Conservation (phyloP, 2,329 filamentous ascomycete genomes). For the Aureobasidium sp. region DNA sequence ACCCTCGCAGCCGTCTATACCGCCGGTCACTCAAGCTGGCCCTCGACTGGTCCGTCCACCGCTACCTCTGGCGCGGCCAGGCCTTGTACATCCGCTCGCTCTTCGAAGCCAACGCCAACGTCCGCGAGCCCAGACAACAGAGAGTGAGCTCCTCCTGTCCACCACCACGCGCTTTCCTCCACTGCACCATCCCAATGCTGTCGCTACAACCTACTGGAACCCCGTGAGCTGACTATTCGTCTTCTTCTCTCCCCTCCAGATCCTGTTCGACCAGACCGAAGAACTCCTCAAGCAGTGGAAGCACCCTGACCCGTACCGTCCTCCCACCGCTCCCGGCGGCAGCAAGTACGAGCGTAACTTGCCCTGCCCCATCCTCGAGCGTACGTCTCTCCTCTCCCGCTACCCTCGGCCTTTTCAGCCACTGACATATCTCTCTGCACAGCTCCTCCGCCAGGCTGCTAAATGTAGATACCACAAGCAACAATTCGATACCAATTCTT, state of each 20-base stretch:
- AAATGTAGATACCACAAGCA: constrained; percentile 13
- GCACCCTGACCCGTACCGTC: constrained; percentile 87
- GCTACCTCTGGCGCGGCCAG: constrained; percentile 90
- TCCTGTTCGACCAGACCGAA: constrained; percentile 79
- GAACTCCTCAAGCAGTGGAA: constrained; percentile 88
- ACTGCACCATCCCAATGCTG: not conserved
- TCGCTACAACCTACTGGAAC: constrained; percentile 14
- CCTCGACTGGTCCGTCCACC: constrained; percentile 90
- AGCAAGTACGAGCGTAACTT: constrained; percentile 96
- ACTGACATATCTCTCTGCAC: constrained; percentile 13
- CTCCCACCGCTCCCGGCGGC: constrained; percentile 88
- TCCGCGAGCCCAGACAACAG: constrained; percentile 78
- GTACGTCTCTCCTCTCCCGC: constrained; percentile 47
- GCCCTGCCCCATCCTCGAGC: constrained; percentile 68
- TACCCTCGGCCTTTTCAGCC: not conserved
- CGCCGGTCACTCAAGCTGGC: constrained; percentile 87
- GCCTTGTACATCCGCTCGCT: constrained; percentile 91
- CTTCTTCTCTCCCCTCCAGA: constrained; percentile 44
- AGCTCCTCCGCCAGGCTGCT: constrained; percentile 41
- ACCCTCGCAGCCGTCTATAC: constrained; percentile 60
- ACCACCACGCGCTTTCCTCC: not conserved
- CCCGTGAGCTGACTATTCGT: not conserved
- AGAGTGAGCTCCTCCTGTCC: constrained; percentile 51
- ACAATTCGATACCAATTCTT: constrained; percentile 8
- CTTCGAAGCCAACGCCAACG: constrained; percentile 85